Percentiles rank a stretch among this genome's conserved stretches.
These are phyloP conservation scores for Chrysanthemum makinoi DNA, from an alignment of 129 eudicot genomes.

Conservation along the genomic window DNA sequence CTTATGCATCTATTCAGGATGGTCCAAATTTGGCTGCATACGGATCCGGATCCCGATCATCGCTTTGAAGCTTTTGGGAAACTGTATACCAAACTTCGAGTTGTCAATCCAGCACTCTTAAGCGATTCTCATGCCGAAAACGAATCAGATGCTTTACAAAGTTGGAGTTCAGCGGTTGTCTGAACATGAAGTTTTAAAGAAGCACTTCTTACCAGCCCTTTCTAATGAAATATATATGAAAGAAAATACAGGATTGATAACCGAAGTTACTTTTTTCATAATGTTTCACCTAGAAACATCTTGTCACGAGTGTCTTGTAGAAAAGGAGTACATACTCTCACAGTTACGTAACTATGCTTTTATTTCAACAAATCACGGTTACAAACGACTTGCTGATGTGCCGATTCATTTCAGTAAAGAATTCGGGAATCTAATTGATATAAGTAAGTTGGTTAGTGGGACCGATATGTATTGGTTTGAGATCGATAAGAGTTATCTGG, in stretches of 20 bases:
- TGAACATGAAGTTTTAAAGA: conserved; percentile 65
- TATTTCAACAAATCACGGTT: conserved; percentile 59
- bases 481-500: conserved; percentile 44
- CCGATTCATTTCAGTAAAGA: conserved; percentile 56
- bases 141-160: conserved; percentile 50
- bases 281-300: conserved; percentile 65
- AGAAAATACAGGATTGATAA: conserved; percentile 37
- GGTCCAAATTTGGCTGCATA: conserved; percentile 71
- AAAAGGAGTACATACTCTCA: conserved; percentile 46
- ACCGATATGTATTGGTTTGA: conserved; percentile 63
- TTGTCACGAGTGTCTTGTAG: conserved; percentile 50
- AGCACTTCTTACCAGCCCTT: conserved; percentile 58
- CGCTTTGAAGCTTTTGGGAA: conserved; percentile 48
- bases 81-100: conserved; percentile 49
- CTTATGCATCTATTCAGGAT: conserved; percentile 45
- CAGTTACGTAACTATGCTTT: conserved; percentile 50
- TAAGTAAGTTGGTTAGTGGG: conserved; percentile 41
- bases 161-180: conserved; percentile 68
- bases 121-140: conserved; percentile 28
- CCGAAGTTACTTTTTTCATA: conserved; percentile 56
- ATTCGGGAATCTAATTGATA: conserved; percentile 50
- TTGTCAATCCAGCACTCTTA: conserved; percentile 53
- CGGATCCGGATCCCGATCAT: conserved; percentile 41
- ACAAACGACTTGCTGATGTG: conserved; percentile 45
- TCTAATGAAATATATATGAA: conserved; percentile 36